Evolutionary conservation across 768 basidiomycete species (phyloP).

Genomic region (Nidularia sp.): DNA sequence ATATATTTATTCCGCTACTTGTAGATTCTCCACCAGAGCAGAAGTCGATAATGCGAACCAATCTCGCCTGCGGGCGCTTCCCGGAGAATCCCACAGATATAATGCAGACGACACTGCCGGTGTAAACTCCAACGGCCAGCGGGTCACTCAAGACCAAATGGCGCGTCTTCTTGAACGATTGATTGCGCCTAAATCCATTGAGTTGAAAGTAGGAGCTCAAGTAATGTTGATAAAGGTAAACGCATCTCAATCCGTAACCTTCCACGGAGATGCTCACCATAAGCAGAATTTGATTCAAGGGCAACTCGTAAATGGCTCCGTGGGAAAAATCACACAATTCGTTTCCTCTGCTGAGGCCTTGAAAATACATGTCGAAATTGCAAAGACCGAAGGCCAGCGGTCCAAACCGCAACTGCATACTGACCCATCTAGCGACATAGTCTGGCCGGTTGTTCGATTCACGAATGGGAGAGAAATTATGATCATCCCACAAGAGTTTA

Average conservation of each 20-base stretch:
- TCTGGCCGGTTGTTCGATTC: constrained; percentile 63
- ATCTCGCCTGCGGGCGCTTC: constrained; percentile 40
- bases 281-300: constrained; percentile 67
- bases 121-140: constrained; percentile 34
- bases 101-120: constrained; percentile 42
- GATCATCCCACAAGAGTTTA: constrained; percentile 56
- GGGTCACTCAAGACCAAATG: constrained; percentile 31
- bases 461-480: constrained; percentile 40
- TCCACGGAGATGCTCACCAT: not conserved
- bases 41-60: constrained; percentile 75
- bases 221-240: constrained; percentile 77
- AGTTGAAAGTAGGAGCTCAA: constrained; percentile 72
- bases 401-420: not conserved
- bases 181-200: constrained; percentile 43
- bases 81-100: constrained; percentile 34
- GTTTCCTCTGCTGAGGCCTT: constrained; percentile 37
- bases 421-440: not conserved
- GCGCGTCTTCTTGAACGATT: constrained; percentile 51
- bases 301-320: constrained; percentile 64
- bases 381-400: constrained; percentile 20
- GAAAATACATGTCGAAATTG: constrained; percentile 29
- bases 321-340: constrained; percentile 53
- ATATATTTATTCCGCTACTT: not conserved
- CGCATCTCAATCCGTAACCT: not conserved
- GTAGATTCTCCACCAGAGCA: constrained; percentile 62